Evolutionary conservation across 2,329 filamentous ascomycete genomes (phyloP).

Genomic region (Fusarium armeniacum): DNA sequence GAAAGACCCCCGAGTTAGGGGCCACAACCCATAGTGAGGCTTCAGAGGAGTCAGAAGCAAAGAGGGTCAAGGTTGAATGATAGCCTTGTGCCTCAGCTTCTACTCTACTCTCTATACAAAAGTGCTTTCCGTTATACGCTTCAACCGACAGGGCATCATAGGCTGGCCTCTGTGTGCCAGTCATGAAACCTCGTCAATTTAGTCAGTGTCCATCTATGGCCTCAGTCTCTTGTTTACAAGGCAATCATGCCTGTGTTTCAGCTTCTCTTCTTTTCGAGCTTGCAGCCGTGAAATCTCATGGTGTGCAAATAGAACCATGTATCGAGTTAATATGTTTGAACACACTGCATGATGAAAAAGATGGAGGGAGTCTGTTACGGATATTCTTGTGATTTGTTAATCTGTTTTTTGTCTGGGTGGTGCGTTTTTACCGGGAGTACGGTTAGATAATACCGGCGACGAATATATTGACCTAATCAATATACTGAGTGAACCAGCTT

Average conservation of each 20-base stretch:
- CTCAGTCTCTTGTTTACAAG: conserved; percentile 23
- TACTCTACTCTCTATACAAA: conserved; percentile 23
- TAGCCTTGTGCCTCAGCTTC: not conserved
- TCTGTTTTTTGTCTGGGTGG: conserved; percentile 20
- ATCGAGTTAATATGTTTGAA: conserved; percentile 6
- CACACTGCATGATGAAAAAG: conserved; percentile 18
- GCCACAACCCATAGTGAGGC: conserved; percentile 58
- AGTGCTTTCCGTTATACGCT: conserved; percentile 30
- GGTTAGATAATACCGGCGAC: conserved; percentile 50
- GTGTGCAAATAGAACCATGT: conserved; percentile 20
- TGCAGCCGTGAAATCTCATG: conserved; percentile 8
- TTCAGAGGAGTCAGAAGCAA: conserved; percentile 63
- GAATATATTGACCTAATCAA: conserved; percentile 38
- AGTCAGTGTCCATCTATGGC: conserved; percentile 7
- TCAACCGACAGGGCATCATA: conserved; percentile 26
- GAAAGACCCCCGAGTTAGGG: conserved; percentile 69
- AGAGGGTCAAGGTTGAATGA: conserved; percentile 67
- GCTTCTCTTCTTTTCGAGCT: conserved; percentile 29
- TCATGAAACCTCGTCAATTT: conserved; percentile 24
- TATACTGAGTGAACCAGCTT: conserved; percentile 36
- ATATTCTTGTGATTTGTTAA: conserved; percentile 17
- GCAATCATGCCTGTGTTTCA: conserved; percentile 34
- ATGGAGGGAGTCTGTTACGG: conserved; percentile 25
- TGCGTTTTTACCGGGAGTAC: conserved; percentile 35
- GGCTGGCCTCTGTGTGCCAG: conserved; percentile 41